Conservation (phyloP, 345 rosid species). For the Populus ilicifolia region DNA sequence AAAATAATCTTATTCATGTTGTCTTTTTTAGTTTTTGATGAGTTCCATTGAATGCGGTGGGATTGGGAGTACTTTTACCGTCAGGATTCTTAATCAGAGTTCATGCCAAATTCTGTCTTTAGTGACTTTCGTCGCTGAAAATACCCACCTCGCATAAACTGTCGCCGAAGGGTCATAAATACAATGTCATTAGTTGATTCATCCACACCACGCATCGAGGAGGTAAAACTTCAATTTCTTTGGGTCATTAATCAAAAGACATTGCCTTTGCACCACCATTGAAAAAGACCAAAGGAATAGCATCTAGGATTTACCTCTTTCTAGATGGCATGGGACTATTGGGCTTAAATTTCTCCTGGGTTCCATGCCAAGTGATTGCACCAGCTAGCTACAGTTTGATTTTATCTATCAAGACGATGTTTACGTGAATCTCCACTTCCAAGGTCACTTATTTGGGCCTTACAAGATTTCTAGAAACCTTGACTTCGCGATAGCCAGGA, state of each 20-base stretch:
- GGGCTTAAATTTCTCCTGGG: background rate
- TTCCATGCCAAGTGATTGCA: background rate
- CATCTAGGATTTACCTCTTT: background rate
- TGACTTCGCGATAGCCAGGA: background rate
- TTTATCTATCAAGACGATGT: background rate
- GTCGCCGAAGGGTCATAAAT: too few relatives aligned
- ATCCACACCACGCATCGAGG: background rate
- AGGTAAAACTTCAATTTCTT: background rate
- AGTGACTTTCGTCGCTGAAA: too few relatives aligned
- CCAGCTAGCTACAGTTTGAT: background rate
- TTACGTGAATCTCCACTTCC: background rate
- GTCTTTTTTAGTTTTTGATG: background rate
- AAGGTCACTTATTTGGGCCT: background rate
- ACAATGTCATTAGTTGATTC: too few relatives aligned
- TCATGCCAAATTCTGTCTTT: too few relatives aligned
- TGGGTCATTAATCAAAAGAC: background rate
- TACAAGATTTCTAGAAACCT: background rate
- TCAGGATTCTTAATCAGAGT: too few relatives aligned
- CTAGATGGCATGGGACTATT: background rate
- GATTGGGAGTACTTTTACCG: background rate
- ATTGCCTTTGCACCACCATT: background rate
- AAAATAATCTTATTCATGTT: background rate
- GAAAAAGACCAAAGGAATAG: too few relatives aligned
- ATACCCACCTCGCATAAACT: too few relatives aligned
- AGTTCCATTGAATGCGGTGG: background rate